Evolutionary conservation across 2,329 filamentous ascomycete species (phyloP), one percentile per base, ranked within the genome.

Genomic region (Penicillium capsulatum): DNA sequence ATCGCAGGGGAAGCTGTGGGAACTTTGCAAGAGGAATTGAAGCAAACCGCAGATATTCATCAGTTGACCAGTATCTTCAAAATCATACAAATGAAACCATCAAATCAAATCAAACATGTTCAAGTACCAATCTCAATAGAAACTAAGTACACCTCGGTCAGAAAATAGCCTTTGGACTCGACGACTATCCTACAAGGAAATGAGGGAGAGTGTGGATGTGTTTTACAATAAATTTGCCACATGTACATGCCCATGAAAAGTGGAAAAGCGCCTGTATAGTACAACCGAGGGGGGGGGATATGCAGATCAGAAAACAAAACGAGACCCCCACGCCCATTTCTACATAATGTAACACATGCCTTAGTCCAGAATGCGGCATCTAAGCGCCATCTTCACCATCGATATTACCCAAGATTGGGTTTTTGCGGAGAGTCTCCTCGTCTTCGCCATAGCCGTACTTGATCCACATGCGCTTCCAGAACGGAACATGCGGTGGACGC

Each of bases 371-470:
- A 40, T 20, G 15, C 17, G 31, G 32, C 31, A 16, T 33, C 32
- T 44, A 58, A 22, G 54, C 42, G 19, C 35, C 47, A 40, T 57
- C 50, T 44, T 66, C 63, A 14, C 45, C 57, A 38, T 65, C 64
- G 11, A 66, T 37, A 40, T 69, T 67, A n/a, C 63, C 65, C 35
- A 68, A 28, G 19, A 70, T 61, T 15, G 65, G 59, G 49, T 69
- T 67, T 40, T 57, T 56, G 47, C 55, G 60, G 32, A 60, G 38
- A 9, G 55, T 57, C 38, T 67, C 57, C 30, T 68, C 67, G 33
- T 66, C 60, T 45, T 68, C 65, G 2, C 65, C 65, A 31, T 63
- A 66, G 11, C 66, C 66, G 38, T 67, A 64, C 28, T 59, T 52
- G 40, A 66, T 57, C 68, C 65, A 64, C 54, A 64, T 48, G 11